Percentiles rank a stretch among this genome's conserved stretches.
Conservation (phyloP, 2,329 filamentous ascomycete genomes). For the Colletotrichum tanaceti region DNA sequence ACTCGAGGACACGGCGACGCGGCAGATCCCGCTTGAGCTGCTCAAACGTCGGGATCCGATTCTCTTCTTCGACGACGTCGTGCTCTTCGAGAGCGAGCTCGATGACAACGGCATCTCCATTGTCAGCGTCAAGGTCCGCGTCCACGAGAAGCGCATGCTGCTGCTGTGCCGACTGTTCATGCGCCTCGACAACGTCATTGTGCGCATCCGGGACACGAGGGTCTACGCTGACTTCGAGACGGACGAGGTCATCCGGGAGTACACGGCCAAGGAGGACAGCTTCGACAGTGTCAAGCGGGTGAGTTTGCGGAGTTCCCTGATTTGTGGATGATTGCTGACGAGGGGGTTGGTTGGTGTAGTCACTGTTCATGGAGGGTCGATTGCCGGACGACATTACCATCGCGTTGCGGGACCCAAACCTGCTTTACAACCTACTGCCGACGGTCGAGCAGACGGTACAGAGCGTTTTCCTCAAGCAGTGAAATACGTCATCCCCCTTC, state of each 20-base stretch:
- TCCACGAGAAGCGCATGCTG: slow-evolving; percentile 90
- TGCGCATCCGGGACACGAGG: slow-evolving; percentile 88
- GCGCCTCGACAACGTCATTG: slow-evolving; percentile 88
- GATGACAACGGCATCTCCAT: slow-evolving; percentile 97
- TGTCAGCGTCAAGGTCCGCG: slow-evolving; percentile 88
- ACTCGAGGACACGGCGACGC: slow-evolving; percentile 43
- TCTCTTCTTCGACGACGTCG: slow-evolving; percentile 94
- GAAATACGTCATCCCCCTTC: neutral
- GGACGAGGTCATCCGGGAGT: slow-evolving; percentile 86
- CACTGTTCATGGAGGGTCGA: slow-evolving; percentile 60
- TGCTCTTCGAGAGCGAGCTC: slow-evolving; percentile 96
- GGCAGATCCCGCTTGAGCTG: slow-evolving; percentile 83
- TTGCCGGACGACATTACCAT: slow-evolving; percentile 79
- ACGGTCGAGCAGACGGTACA: slow-evolving; percentile 78
- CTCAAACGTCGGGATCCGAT: slow-evolving; percentile 93
- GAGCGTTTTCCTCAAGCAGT: slow-evolving; percentile 35
- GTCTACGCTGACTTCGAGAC: slow-evolving; percentile 90
- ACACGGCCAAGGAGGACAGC: slow-evolving; percentile 84
- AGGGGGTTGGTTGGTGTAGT: slow-evolving; percentile 52
- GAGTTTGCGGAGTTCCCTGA: slow-evolving; percentile 46
- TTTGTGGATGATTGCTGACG: slow-evolving; percentile 40
- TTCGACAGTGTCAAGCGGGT: slow-evolving; percentile 83
- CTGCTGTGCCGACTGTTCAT: slow-evolving; percentile 90
- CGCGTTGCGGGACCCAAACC: slow-evolving; percentile 82
- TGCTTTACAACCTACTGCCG: slow-evolving; percentile 75